Evolutionary conservation across 805 yeast genomes (phyloP), one percentile per base, ranked within the genome.

Genomic region (Saccharomycopsis vini): DNA sequence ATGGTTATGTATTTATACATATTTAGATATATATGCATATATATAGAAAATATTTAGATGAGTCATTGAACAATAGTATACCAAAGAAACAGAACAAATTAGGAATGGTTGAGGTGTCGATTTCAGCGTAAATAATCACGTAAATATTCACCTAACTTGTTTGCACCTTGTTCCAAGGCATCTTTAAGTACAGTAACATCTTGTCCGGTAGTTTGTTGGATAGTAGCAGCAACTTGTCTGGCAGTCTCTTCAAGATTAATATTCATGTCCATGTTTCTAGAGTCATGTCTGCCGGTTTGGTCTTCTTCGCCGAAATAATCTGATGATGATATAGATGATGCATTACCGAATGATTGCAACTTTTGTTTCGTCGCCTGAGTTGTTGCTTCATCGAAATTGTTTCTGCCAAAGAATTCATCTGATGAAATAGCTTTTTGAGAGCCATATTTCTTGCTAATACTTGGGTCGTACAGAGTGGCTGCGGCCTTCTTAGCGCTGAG

Each of bases 371-470:
- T 97, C 62, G 88, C 96, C 37, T 71, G 72, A 44, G 81, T 81
- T 32, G 85, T 84, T 2, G 69, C 70, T 52, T 83, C 82, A 56
- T 87, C 97, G 57, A 75, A 86, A 21, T 78, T 67, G 35, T 89
- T 90, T 57, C 95, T 79, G 16, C 96, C 96, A 62, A 92, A 92
- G 56, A 75, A 77, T 66, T 89, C 94, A 63, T 92, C 97, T 2
- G 97, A 89, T 0, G 97, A 92, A 51, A 92, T 92, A 39, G 89
- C 95, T 72, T 86, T 90, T 61, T 89, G 96, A 33, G 67, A 68
- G 45, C 97, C 97, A 59, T 74, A 92, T 66, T 87, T 85, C 56
- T 68, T 70, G 31, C 75, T 77, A 24, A 83, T 83, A 52, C 79
- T 80, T 30, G 92, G 92, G 1, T 87, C 77, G 59, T 82, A 82